Conservation (phyloP, 768 basidiomycete species). For the Termitomyces sp. region DNA sequence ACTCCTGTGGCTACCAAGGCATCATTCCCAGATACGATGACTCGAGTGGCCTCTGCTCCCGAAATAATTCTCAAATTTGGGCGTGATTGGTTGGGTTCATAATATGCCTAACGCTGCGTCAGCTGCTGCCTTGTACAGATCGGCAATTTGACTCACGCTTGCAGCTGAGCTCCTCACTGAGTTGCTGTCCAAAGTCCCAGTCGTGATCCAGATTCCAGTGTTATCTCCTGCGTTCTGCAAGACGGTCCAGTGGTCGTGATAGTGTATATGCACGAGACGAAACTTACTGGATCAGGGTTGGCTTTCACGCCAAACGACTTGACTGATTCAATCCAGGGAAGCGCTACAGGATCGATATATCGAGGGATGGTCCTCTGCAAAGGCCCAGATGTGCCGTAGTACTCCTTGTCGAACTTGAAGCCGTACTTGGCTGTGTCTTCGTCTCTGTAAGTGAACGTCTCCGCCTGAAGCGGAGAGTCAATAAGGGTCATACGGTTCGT, state of each 20-base stretch:
- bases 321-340: constrained; percentile 3
- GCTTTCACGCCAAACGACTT: neutral
- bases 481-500: too few species aligned
- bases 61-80: constrained; percentile 11
- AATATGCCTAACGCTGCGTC: constrained; percentile 10
- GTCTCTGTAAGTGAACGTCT: neutral
- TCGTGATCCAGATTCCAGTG: neutral
- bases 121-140: neutral
- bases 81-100: constrained; percentile 10
- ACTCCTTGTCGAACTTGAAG: neutral
- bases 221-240: constrained; percentile 2
- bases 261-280: neutral
- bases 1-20: constrained; percentile 2
- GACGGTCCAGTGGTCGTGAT: too few species aligned
- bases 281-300: constrained; percentile 2
- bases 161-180: constrained; percentile 8
- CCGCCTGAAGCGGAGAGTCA: too few species aligned
- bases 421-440: neutral
- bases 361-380: neutral
- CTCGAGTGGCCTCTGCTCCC: constrained; percentile 2
- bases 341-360: neutral
- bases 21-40: neutral
- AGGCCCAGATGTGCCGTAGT: constrained; percentile 5
- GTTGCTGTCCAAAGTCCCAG: neutral
- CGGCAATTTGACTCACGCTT: neutral